Base-by-base conservation (phyloP, 2,329 filamentous ascomycete genomes). In the Chaetomium sp. region DNA sequence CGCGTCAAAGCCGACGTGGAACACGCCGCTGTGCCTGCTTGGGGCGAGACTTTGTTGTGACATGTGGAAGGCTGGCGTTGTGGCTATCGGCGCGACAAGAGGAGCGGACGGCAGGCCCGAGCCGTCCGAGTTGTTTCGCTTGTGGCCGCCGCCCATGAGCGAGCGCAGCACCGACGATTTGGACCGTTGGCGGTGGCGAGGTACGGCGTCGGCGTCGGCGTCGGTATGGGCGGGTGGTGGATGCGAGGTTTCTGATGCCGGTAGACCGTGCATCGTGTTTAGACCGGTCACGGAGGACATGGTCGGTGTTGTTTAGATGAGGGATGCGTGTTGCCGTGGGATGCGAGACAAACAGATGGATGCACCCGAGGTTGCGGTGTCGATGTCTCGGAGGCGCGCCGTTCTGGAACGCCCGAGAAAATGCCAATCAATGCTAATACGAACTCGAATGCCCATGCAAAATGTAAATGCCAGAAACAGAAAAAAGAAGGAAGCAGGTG, bases 161-260 rank as follows among this genome's bases (percentile, higher is more conserved):
- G 80, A 80, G 65, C 78, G 80, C 57, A 85, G 72, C 47, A 83
- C 80, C 21, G 78, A 82, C 1, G 82, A 82, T 72, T 80, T 84
- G 65, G 80, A 77, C 51, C 80, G 74, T 59, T 80, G 78, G 67
- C 81, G 78, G 60, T 66, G 66, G n/a, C 54, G 66, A 21, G 55
- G n/a, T 25, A 8, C 57, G 35, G 33, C 13, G 55, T 19, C 65
- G 38, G 38, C 16, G 38, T 42, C 38, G 38, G 38, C 5, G 5
- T 42, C 16, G 16, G 38, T 42, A 2, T 33, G 4, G 55, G 27
- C 50, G 38, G 31, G 21, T 38, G 16, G 33, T 38, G 16, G 33
- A 33, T 33, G 51, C 35, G 53, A 55, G 25, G 54, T 21, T 25
- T 19, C 45, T 10, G 65, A 54, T 29, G 67, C 25, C 38, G 65